Evolutionary conservation across 169 alveolate genomes (phyloP).

Genomic region (Blepharisma undulans): DNA sequence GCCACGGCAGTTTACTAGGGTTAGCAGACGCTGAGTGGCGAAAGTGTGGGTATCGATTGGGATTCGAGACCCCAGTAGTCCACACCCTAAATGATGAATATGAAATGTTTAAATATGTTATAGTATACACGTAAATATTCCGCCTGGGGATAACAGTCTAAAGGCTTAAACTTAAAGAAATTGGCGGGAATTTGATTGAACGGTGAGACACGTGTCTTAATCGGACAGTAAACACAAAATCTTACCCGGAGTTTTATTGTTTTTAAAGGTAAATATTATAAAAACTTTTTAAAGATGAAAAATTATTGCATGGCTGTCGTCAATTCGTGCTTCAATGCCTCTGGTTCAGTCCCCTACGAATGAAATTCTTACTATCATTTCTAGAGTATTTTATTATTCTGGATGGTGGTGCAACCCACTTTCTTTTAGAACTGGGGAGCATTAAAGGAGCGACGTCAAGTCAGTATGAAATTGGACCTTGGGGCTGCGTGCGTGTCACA

Average conservation of each 20-base stretch:
- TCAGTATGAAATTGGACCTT: constrained; percentile 56
- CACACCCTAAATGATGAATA: constrained; percentile 52
- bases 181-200: constrained; percentile 62
- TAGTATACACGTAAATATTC: constrained; percentile 4
- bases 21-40: constrained; percentile 46
- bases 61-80: constrained; percentile 71
- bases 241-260: constrained; percentile 44
- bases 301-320: constrained; percentile 73
- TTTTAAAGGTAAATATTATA: background rate
- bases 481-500: constrained; percentile 70
- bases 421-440: background rate
- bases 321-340: constrained; percentile 59
- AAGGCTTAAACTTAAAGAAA: constrained; percentile 62
- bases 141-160: constrained; percentile 65
- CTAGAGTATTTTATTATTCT: background rate
- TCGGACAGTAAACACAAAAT: constrained; percentile 54
- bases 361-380: constrained; percentile 43
- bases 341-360: constrained; percentile 52
- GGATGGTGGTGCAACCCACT: background rate
- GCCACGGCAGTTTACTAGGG: constrained; percentile 49
- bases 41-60: constrained; percentile 52
- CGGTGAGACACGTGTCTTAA: constrained; percentile 65
- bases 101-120: background rate
- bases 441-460: constrained; percentile 55
- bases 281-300: background rate